Conservation (phyloP, 202 grass and related monocot genomes). For the Musa balbisiana region DNA sequence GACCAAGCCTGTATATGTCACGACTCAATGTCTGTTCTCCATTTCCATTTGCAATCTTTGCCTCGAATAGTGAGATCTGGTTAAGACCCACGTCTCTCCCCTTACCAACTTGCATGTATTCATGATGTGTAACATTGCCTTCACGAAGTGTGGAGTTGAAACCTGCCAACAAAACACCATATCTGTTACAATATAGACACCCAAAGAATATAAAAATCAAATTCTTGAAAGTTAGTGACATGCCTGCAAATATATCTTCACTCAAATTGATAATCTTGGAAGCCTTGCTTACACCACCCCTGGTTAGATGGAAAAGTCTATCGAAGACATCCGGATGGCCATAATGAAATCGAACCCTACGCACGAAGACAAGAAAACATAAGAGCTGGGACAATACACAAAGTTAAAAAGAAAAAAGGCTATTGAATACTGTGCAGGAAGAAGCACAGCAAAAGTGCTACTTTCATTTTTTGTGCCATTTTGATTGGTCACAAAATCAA, state of each 20-base stretch:
- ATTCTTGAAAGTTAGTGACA: neutral
- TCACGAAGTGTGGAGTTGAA: slow-evolving; percentile 93
- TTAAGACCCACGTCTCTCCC: slow-evolving; percentile 94
- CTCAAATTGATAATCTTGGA: slow-evolving; percentile 97
- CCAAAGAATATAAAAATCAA: neutral
- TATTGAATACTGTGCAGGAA: no score
- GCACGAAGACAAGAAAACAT: neutral
- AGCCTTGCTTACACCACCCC: slow-evolving; percentile 95
- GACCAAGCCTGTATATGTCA: slow-evolving; percentile 73
- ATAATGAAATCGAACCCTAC: slow-evolving; percentile 92
- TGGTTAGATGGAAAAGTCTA: slow-evolving; percentile 93
- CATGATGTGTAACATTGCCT: slow-evolving; percentile 97
- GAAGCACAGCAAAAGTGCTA: no score
- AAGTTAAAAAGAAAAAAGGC: neutral
- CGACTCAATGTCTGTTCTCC: slow-evolving; percentile 87
- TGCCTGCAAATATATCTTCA: slow-evolving; percentile 98
- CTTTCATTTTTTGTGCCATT: no score
- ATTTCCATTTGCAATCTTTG: slow-evolving; percentile 84
- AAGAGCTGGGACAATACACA: neutral
- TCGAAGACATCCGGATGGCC: slow-evolving; percentile 99
- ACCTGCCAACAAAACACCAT: slow-evolving; percentile 37
- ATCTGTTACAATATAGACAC: neutral
- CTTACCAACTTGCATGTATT: slow-evolving; percentile 99
- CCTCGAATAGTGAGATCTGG: slow-evolving; percentile 92
- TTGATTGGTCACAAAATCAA: no score